Base-by-base conservation (phyloP, 2,329 filamentous ascomycete genomes). In the Pseudogymnoascus destructans region DNA sequence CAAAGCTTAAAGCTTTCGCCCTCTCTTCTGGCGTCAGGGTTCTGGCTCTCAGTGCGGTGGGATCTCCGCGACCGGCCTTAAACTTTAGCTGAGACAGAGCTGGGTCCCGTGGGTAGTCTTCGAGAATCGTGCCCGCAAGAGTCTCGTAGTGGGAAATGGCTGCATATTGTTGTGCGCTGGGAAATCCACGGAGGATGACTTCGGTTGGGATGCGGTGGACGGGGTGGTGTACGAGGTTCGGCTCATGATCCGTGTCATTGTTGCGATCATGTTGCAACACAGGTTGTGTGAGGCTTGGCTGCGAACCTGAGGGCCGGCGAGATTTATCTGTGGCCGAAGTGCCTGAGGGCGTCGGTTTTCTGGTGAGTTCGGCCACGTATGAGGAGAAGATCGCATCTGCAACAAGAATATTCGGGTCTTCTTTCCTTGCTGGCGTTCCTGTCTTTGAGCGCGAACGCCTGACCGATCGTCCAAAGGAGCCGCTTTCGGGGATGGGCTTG, bases 51-150 rank as follows among this genome's bases (percentile, higher is more conserved):
- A 85, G 83, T 7, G 86, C 80, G 8, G 86, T 83, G 56, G 86
- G 81, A 65, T 89, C 85, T 62, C 86, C 80, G 61, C 88, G 80
- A 64, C 91, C 82, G 1, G 84, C 80, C 68, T 87, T 86, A 74
- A 86, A 92, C 59, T 86, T 79, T 59, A 79, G 77, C 67, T 81
- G 80, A 62, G 84, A 79, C 59, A 82, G 77, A 2, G 88, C 87
- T n/a, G 92, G 86, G 63, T 87, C 84, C 62, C 92, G 84, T 7
- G 90, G 83, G 71, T 97, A 97, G 72, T 96, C 91, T 73, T 97
- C 92, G 71, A 91, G 91, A 69, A 96, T 89, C 62, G 82, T 75
- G 23, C 91, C 91, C 5, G 88, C 92, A 40, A 95, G 83, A 61
- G 85, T 81, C 74, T 96, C 92, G 73, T 87, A 97, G 72, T 89